A percentile compares a stretch with the other conserved stretches of the same genome.
Evolutionary conservation across 352 stramenopile genomes (phyloP).

Genomic region (Thalassiosira gravida): DNA sequence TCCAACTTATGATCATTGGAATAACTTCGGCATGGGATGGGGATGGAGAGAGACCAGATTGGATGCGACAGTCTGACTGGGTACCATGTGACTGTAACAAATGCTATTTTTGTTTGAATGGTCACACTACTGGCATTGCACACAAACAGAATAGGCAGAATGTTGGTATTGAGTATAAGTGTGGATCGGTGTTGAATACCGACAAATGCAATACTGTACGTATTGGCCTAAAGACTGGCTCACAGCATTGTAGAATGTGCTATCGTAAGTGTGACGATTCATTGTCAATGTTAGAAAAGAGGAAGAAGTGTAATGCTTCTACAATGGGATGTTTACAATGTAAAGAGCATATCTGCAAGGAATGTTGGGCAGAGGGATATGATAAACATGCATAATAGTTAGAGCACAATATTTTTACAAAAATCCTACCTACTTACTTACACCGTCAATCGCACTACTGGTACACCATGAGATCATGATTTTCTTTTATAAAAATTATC

Average conservation of each 20-base stretch:
- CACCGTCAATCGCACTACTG: too few species aligned
- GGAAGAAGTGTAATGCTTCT: neutral
- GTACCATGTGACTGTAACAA: slow-evolving; percentile 32
- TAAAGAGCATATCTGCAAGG: neutral
- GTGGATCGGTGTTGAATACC: neutral
- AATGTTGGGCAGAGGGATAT: neutral
- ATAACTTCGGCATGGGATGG: neutral
- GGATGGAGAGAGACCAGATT: neutral
- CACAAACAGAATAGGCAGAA: neutral
- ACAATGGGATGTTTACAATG: neutral
- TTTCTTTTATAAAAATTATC: too few species aligned
- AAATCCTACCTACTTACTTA: too few species aligned
- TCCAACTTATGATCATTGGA: neutral
- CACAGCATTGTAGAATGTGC: slow-evolving; percentile 1
- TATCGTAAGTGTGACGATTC: neutral
- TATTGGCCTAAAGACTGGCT: neutral
- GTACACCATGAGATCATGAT: too few species aligned
- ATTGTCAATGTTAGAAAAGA: neutral
- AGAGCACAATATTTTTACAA: neutral
- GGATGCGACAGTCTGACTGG: neutral
- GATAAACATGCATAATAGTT: neutral
- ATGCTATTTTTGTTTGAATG: slow-evolving; percentile 40
- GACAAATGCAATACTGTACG: neutral
- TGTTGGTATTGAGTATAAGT: neutral
- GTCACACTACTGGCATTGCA: slow-evolving; percentile 1